These are phyloP conservation scores for Guyanaporus albipodus DNA, from an alignment of 768 basidiomycete genomes.

Conservation along the genomic window DNA sequence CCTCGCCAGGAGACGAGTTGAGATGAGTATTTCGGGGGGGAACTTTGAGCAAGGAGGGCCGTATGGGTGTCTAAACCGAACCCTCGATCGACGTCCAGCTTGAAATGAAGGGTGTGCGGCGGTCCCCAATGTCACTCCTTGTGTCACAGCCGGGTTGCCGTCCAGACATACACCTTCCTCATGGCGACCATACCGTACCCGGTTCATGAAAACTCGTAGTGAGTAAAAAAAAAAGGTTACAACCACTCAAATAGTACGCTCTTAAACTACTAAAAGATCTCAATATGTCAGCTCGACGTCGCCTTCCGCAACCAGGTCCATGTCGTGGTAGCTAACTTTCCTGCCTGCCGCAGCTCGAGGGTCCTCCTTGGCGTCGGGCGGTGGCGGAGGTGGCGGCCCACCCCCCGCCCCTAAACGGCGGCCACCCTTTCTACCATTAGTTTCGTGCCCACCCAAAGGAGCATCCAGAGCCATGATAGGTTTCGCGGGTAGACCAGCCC, in stretches of 20 bases:
- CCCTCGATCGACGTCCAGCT: conserved; percentile 28
- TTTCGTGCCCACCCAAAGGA: conserved; percentile 40
- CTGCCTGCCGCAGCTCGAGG: conserved; percentile 86
- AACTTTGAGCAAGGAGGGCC: conserved; percentile 11
- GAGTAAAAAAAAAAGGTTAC: conserved; percentile 16
- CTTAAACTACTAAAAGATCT: conserved; percentile 23
- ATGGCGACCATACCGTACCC: conserved; percentile 24
- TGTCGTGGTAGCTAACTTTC: conserved; percentile 91
- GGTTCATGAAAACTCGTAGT: conserved; percentile 28
- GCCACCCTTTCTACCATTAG: conserved; percentile 33
- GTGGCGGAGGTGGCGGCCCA: conserved; percentile 72
- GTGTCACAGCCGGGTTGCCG: conserved; percentile 28
- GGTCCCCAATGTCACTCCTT: conserved; percentile 20
- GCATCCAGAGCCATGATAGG: conserved; percentile 57
- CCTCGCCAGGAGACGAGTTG: conserved; percentile 29
- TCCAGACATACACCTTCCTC: too few species aligned
- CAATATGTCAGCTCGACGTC: conserved; percentile 54
- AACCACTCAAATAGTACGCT: conserved; percentile 23
- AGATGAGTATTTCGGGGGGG: conserved; percentile 11
- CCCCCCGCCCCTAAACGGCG: conserved; percentile 38
- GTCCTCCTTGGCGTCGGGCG: conserved; percentile 88
- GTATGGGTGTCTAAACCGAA: conserved; percentile 18
- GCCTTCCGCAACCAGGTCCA: conserved; percentile 88
- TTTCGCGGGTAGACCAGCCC: conserved; percentile 77
- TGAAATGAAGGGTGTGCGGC: conserved; percentile 21